Base-by-base conservation (phyloP, 805 yeast species). In the Hanseniaspora lachancei region DNA sequence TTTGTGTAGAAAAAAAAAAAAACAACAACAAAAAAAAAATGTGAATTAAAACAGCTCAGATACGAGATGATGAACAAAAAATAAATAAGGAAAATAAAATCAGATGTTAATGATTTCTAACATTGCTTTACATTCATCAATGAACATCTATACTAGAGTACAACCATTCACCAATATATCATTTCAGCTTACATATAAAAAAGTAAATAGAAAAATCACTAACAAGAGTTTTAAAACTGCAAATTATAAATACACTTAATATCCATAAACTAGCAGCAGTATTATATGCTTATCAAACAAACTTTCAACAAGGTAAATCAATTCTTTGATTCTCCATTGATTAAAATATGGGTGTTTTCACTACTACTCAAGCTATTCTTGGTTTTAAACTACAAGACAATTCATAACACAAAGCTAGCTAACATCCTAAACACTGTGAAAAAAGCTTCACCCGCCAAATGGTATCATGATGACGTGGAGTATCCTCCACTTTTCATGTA, bases 401-500 rank as follows among this genome's bases (percentile, higher is more conserved):
- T 97, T 0, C 98, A 93, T 68, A 91, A 93, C 63, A 98, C 93
- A 66, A 12, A 15, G 44, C 7, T 41, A 15, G 16, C 18, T 21
- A 23, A 2, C 10, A 23, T 41, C 5, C n/a, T 23, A 27, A 32
- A 41, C 24, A 83, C 93, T 50, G 91, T 97, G 0, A 71, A 81
- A 62, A 75, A 75, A 5, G 69, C 89, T 20, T 97, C 97, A 0
- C 49, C 89, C 18, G 70, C 70, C 16, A 66, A 84, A 55, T 93
- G 99, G 99, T 93, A 93, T 66, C 66, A 74, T 43, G 96, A 93
- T 97, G 93, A 97, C 0, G 71, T 93, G 42, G 98, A 93, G 68
- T 93, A 91, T 69, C 98, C 99, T 12, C 99, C 99, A 0, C 86
- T 89, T 63, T 93, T 93, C 69, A 98, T 98, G 0, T 89, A 88